Conservation (phyloP, 345 rosid genomes). For the Passiflora organensis region DNA sequence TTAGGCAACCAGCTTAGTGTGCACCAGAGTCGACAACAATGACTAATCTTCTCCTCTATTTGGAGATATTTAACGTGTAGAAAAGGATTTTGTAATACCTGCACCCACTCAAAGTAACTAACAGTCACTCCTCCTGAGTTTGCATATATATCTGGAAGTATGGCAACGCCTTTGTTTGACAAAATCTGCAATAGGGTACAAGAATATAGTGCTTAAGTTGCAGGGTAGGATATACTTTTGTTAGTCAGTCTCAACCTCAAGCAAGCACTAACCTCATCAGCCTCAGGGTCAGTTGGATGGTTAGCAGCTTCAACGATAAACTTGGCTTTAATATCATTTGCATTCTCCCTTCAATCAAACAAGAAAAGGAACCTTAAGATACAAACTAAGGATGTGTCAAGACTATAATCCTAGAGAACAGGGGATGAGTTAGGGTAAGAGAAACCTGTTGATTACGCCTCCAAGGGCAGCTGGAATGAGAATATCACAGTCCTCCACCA, state of each 20-base stretch:
- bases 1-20: too few species aligned
- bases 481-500: constrained; percentile 80
- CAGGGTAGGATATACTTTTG: background rate
- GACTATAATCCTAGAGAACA: background rate
- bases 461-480: constrained; percentile 95
- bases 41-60: too few species aligned
- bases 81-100: constrained; percentile 47
- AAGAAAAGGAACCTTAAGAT: background rate
- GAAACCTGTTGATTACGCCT: constrained; percentile 83
- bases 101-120: constrained; percentile 99
- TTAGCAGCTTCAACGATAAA: constrained; percentile 90
- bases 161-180: constrained; percentile 77
- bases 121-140: constrained; percentile 98
- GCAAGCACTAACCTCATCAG: constrained; percentile 62
- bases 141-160: constrained; percentile 93
- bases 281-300: constrained; percentile 98
- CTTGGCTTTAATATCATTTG: constrained; percentile 77
- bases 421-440: background rate
- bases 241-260: constrained; percentile 6
- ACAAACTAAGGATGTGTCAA: background rate
- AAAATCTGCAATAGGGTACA: constrained; percentile 42
- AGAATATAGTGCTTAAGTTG: background rate
- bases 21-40: too few species aligned
- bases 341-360: constrained; percentile 60
- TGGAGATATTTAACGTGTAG: too few species aligned